Base-by-base conservation (phyloP, 176 grass and related monocot species). In the Zizania latifolia region DNA sequence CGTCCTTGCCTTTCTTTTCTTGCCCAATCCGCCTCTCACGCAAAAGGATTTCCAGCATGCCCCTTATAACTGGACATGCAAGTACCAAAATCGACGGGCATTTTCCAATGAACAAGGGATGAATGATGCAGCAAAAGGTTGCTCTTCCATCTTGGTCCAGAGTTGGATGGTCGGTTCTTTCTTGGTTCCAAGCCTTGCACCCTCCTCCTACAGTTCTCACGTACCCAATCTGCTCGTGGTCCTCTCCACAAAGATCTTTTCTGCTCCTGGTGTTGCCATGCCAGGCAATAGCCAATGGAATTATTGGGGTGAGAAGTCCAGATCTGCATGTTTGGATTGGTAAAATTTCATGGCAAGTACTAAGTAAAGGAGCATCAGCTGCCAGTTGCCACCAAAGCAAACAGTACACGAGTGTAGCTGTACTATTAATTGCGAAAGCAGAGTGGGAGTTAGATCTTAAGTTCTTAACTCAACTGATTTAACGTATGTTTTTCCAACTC, bases 211-310 rank as follows among this genome's bases (percentile, higher is more conserved):
- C n/a, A n/a, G n/a, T n/a, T n/a, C 41, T 50, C 51, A 51, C 55
- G 6, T 27, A 75, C 23, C 62, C 53, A 33, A 37, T 71, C 53
- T 36, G 71, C 16, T 36, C n/a, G 84, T 76, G 78, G 78, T 86
- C 78, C 71, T 62, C 77, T 37, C 22, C 84, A 3, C 29, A 8
- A 44, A 46, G 40, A 62, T 68, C 56, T 44, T 65, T 44, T 15
- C 41, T 69, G 63, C 37, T 70, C 31, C 35, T 16, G 40, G 45
- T 61, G 57, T 70, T n/a, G n/a, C n/a, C n/a, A n/a, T n/a, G 48
- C 48, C 48, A 21, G 1, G 39, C 39, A 10, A 29, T 50, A 55
- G 32, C 39, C 38, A 68, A 7, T 60, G 54, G 37, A 24, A 19
- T 58, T 33, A 23, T 10, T 35, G 48, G 37, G n/a, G 28, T 21